Percentiles rank a stretch among this genome's conserved stretches.
phyloP scores from a whole-genome alignment of 2,329 filamentous ascomycete genomes.

The Penicillium sclerotiorum region DNA sequence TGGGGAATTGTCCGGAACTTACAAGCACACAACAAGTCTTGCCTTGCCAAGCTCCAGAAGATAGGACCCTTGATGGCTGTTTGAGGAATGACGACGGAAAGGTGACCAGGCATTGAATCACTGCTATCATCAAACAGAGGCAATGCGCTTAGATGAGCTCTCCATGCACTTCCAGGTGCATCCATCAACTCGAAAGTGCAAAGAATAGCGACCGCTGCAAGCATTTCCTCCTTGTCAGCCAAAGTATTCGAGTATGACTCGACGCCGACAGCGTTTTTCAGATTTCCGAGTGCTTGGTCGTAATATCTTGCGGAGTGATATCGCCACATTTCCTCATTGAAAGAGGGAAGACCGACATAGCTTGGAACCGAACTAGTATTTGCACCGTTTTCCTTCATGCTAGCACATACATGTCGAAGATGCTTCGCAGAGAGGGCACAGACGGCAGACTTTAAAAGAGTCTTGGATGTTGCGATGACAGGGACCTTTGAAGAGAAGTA shows the following conservation, averaged over 20 bases:
- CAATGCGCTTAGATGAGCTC: conserved; percentile 17
- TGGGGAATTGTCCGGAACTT: background rate
- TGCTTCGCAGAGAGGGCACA: conserved; percentile 33
- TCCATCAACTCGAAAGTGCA: conserved; percentile 20
- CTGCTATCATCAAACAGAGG: conserved; percentile 10
- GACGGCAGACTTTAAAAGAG: conserved; percentile 28
- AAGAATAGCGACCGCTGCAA: conserved; percentile 21
- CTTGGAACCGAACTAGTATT: background rate
- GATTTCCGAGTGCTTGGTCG: conserved; percentile 17
- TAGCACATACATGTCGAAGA: conserved; percentile 16
- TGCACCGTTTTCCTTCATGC: background rate
- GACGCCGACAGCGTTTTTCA: conserved; percentile 13
- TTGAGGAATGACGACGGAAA: conserved; percentile 8
- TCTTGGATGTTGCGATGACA: conserved; percentile 26
- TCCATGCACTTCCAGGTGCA: conserved; percentile 19
- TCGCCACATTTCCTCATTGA: conserved; percentile 14
- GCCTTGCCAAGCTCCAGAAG: conserved; percentile 23
- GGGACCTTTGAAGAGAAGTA: conserved; percentile 33
- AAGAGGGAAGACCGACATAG: conserved; percentile 1
- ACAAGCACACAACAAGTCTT: conserved; percentile 24
- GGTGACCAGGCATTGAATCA: background rate
- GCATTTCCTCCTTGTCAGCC: conserved; percentile 19
- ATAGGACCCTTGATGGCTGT: conserved; percentile 18
- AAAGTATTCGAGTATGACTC: conserved; percentile 8
- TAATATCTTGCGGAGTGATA: conserved; percentile 21